Base-by-base conservation (phyloP, 139 green algal genomes). In the Penium margaritaceum region DNA sequence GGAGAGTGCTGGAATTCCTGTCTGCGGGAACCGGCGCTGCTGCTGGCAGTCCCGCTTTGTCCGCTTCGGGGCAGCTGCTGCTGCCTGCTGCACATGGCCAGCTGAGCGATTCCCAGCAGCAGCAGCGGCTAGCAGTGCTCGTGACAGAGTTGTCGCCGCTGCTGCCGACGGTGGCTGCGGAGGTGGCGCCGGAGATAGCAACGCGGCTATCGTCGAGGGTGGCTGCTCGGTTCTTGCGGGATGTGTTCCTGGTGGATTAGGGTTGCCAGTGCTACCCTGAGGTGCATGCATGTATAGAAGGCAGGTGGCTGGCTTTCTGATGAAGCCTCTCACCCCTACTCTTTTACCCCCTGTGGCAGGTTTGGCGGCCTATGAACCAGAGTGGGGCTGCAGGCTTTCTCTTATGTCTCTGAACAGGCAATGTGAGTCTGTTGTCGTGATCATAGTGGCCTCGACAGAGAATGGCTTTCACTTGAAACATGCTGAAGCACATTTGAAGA, bases 181-280 rank as follows among this genome's bases (percentile, higher is more conserved):
- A 80, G 66, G 30, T 80, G 17, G 38, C 73, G 17, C 73, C 73
- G 5, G 73, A 80, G 51, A 34, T 80, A 41, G 66, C 39, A 6
- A 46, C n/a, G 21, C 65, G 73, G 30, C 47, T 80, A 67, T 47
- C 66, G 55, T 67, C 47, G 15, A 35, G 73, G 4, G 66, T 80
- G 5, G 51, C 30, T 39, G 73, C 73, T 62, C 46, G 73, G 44
- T 69, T 78, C 24, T 70, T 80, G 1, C 67, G 73, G 27, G 63
- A 80, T 29, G n/a, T 70, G 14, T 77, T 78, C 27, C 53, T 80
- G 6, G 63, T 63, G 21, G 27, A 24, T 64, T 60, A 60, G 9
- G 9, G 9, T 51, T 51, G 12, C 9, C 9, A 21, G 12, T 51
- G 41, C 9, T n/a, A n/a, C n/a, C n/a, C n/a, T 51, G 9, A 12